Conservation (phyloP, 305 asterid species). For the Fraxinus xanthoxyloides region DNA sequence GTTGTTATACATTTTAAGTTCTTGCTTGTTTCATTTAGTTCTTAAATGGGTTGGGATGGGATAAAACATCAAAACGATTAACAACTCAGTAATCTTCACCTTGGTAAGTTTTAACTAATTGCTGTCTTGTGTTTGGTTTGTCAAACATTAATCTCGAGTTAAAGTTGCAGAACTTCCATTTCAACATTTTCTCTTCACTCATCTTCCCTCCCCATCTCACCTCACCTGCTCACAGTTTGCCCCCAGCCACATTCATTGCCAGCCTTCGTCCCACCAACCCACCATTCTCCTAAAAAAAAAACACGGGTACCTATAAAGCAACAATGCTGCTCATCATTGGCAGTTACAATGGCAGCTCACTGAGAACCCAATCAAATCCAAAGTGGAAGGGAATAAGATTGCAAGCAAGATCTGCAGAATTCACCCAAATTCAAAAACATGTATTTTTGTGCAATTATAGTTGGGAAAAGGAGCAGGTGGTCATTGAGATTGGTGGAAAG, state of each 20-base stretch:
- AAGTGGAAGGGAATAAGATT: neutral
- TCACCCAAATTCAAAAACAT: neutral
- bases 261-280: neutral
- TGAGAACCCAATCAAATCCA: neutral
- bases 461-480: neutral
- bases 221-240: neutral
- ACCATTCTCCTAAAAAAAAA: neutral
- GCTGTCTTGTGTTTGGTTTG: neutral
- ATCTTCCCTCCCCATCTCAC: neutral
- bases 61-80: neutral
- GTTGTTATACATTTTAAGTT: neutral
- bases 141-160: neutral
- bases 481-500: neutral
- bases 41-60: neutral
- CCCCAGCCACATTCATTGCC: neutral
- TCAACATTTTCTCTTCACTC: neutral
- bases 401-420: neutral
- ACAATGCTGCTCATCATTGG: neutral
- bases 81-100: neutral
- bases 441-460: neutral
- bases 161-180: neutral
- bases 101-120: neutral
- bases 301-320: neutral
- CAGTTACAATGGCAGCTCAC: neutral
- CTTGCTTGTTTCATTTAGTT: neutral